A percentile compares a stretch with the other conserved stretches of the same genome.
Evolutionary conservation across 1,284 basidiomycete genomes (phyloP).

Genomic region (Rhodotorula mucilaginosa): DNA sequence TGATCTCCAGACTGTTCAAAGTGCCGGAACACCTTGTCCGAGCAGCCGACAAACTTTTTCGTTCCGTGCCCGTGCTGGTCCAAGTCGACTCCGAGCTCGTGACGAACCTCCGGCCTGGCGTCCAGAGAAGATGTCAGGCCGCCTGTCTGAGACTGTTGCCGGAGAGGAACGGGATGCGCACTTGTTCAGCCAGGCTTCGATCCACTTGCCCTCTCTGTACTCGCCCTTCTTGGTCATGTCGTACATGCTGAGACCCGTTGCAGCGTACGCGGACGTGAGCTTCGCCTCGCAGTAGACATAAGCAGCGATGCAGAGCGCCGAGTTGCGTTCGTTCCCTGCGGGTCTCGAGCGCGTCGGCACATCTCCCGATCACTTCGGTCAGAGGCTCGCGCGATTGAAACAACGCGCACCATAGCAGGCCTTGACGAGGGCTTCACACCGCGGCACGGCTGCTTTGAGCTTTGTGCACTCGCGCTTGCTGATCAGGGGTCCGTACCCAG

Average conservation of each 20-base stretch:
- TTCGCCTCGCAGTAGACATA: conserved; percentile 41
- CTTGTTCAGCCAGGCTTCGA: conserved; percentile 40
- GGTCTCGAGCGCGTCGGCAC: not conserved
- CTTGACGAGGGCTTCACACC: conserved; percentile 39
- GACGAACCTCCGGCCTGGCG: conserved; percentile 27
- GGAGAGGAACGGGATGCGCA: not conserved
- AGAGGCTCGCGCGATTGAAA: too few relatives aligned
- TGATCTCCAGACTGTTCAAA: conserved; percentile 40
- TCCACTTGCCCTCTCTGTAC: conserved; percentile 41
- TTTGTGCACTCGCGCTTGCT: conserved; percentile 28
- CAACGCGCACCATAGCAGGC: conserved; percentile 32
- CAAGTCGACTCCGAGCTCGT: conserved; percentile 41
- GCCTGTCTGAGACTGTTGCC: too few relatives aligned
- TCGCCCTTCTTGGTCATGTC: conserved; percentile 42
- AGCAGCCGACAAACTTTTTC: conserved; percentile 41
- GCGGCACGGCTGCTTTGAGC: conserved; percentile 34
- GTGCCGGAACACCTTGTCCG: conserved; percentile 35
- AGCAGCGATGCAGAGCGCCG: conserved; percentile 37
- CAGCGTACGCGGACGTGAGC: conserved; percentile 36
- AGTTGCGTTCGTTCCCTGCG: conserved; percentile 27
- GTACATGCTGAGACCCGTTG: conserved; percentile 39
- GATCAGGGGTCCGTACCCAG: conserved; percentile 37
- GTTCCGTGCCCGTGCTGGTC: conserved; percentile 32
- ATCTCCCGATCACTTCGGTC: not conserved
- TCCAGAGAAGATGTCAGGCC: not conserved